These are phyloP conservation scores for Gastrolobium villosum DNA, from an alignment of 306 rosid genomes.

Conservation along the genomic window DNA sequence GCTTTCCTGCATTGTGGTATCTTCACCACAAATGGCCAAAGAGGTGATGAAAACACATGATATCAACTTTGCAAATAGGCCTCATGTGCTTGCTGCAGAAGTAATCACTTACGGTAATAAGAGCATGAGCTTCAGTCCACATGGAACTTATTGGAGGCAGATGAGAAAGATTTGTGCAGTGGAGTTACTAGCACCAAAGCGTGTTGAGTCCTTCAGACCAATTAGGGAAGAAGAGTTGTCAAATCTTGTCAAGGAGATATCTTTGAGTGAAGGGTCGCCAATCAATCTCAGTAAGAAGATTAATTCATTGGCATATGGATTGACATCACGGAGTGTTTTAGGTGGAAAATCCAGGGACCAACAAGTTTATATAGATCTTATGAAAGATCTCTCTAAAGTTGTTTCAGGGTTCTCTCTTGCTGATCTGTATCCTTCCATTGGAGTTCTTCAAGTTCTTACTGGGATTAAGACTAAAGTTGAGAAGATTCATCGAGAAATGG, in stretches of 20 bases:
- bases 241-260: conserved; percentile 34
- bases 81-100: conserved; percentile 26
- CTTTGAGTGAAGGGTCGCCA: conserved; percentile 10
- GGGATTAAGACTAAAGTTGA: conserved; percentile 33
- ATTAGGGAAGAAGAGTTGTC: conserved; percentile 45
- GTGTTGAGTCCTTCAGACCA: conserved; percentile 41
- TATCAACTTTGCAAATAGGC: conserved; percentile 46
- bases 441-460: conserved; percentile 41
- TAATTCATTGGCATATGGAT: conserved; percentile 12
- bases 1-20: conserved; percentile 42
- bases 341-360: conserved; percentile 45
- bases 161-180: conserved; percentile 37
- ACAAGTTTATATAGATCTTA: conserved; percentile 24
- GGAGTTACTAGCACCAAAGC: conserved; percentile 36
- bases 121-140: conserved; percentile 28
- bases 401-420: conserved; percentile 41
- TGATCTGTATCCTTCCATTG: conserved; percentile 47
- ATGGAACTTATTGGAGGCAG: conserved; percentile 43
- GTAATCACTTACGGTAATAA: conserved; percentile 30
- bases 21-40: conserved; percentile 51
- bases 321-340: conserved; percentile 23
- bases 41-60: conserved; percentile 53
- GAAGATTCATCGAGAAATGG: conserved; percentile 37
- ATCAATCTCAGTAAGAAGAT: conserved; percentile 35
- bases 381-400: conserved; percentile 5